Evolutionary conservation across 495 filamentous ascomycete species (phyloP).

Genomic region (Aspergillus saccharolyticus): DNA sequence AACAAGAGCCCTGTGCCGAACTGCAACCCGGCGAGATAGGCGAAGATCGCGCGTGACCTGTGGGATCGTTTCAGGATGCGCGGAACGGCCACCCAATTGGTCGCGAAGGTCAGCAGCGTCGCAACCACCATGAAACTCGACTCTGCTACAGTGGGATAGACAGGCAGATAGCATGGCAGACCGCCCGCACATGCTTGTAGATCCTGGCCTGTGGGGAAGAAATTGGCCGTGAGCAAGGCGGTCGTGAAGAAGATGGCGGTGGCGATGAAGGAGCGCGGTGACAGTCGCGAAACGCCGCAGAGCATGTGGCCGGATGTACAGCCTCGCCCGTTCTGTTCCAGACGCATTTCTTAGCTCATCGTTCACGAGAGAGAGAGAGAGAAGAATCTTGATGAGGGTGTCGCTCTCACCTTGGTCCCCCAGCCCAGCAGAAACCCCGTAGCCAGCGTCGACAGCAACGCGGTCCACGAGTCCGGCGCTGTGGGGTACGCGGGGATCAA

Average conservation of each 20-base stretch:
- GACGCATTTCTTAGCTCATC: too few species aligned
- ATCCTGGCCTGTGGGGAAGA: conserved; percentile 23
- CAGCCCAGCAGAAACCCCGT: conserved; percentile 48
- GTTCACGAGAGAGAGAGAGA: too few species aligned
- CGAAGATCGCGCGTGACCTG: conserved; percentile 25
- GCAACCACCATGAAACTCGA: conserved; percentile 30
- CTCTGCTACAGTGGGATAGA: conserved; percentile 38
- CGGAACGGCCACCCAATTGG: conserved; percentile 29
- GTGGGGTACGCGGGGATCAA: conserved; percentile 41
- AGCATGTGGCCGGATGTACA: conserved; percentile 62
- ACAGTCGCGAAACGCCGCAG: conserved; percentile 51
- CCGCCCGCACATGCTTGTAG: conserved; percentile 33
- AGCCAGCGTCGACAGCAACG: conserved; percentile 33
- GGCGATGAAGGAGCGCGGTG: conserved; percentile 47
- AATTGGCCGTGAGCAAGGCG: conserved; percentile 46
- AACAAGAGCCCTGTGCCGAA: conserved; percentile 53
- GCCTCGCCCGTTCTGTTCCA: conserved; percentile 44
- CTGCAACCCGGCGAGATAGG: conserved; percentile 44
- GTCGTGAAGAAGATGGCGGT: conserved; percentile 52
- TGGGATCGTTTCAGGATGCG: conserved; percentile 25
- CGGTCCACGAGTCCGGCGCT: conserved; percentile 26
- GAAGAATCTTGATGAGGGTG: neutral
- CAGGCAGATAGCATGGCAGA: conserved; percentile 45
- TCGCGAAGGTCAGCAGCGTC: conserved; percentile 29
- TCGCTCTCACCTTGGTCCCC: conserved; percentile 52